Base-by-base conservation (phyloP, 495 filamentous ascomycete species). In the Annulohypoxylon maeteangense region DNA sequence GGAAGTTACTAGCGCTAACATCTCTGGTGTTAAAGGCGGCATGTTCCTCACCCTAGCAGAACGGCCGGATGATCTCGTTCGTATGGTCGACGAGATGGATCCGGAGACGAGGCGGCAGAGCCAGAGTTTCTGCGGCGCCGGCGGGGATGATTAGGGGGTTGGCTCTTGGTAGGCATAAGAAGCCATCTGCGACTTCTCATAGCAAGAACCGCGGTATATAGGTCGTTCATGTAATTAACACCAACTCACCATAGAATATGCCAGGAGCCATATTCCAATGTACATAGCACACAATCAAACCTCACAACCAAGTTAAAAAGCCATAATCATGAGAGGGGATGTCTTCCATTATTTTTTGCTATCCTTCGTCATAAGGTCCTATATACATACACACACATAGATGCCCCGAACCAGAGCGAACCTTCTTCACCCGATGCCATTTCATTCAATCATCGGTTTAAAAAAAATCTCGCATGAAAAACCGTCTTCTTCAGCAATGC, bases 11-110 rank as follows among this genome's bases (percentile, higher is more conserved):
- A 36, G 36, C 23, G 7, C 0, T 23, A 2, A 36, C 12, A 2
- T n/a, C 12, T 1, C 23, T 2, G 4, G 14, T 23, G 5, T 25
- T n/a, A 11, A n/a, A 76, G 74, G 74, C 20, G 76, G 74, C 27
- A 76, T 78, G 76, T 77, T 78, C n/a, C 59, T 77, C 44, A 60
- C 75, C 29, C 18, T 79, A 27, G 73, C 73, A 38, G 75, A 77
- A 58, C 70, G 75, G 16, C 75, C 75, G 0, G 50, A 56, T n/a
- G 77, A 79, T 47, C 77, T 79, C 14, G 67, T 70, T 8, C 2
- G 22, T 1, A 61, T 79, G 18, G 59, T 77, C 20, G 51, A 60
- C 14, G 20, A 16, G 2, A 72, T 77, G 70, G 74, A 77, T 23
- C 61, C 66, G 10, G 58, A 31, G 2, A 65, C 58, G 23, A 64